phyloP scores from a whole-genome alignment of 345 rosid genomes.

The Salix koriyanagi region DNA sequence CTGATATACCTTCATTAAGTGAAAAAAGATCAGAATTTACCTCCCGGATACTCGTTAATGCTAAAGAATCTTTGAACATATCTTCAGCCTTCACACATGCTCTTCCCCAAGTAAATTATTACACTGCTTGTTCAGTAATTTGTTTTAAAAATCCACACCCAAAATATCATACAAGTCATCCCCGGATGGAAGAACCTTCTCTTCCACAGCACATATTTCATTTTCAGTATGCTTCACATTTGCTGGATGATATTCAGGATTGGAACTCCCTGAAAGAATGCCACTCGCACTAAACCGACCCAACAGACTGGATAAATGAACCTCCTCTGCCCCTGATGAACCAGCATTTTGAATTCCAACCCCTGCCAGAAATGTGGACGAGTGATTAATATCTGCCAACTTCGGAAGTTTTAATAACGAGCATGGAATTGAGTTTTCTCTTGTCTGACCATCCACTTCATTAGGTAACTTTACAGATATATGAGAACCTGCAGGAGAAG shows the following conservation, averaged over 20 bases:
- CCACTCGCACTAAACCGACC: constrained; percentile 17
- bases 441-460: constrained; percentile 12
- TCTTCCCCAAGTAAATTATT: no score
- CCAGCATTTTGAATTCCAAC: constrained; percentile 12
- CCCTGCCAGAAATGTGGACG: constrained; percentile 14
- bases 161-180: no score
- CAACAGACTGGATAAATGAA: constrained; percentile 21
- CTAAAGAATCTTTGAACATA: no score
- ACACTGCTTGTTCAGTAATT: no score
- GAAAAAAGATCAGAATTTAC: no score
- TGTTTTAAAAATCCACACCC: no score
- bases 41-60: no score
- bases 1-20: no score
- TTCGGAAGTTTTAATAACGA: constrained; percentile 15
- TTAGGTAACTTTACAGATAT: constrained; percentile 8
- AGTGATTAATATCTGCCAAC: constrained; percentile 6
- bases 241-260: constrained; percentile 4
- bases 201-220: constrained; percentile 26
- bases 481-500: constrained; percentile 19
- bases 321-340: constrained; percentile 31
- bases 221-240: constrained; percentile 17
- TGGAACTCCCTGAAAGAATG: constrained; percentile 25
- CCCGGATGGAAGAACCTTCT: constrained; percentile 1
- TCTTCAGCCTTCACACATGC: no score
- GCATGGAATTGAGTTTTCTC: constrained; percentile 12